Base-by-base conservation (phyloP, 108 stramenopile genomes). In the Mediolabrus comicus region DNA sequence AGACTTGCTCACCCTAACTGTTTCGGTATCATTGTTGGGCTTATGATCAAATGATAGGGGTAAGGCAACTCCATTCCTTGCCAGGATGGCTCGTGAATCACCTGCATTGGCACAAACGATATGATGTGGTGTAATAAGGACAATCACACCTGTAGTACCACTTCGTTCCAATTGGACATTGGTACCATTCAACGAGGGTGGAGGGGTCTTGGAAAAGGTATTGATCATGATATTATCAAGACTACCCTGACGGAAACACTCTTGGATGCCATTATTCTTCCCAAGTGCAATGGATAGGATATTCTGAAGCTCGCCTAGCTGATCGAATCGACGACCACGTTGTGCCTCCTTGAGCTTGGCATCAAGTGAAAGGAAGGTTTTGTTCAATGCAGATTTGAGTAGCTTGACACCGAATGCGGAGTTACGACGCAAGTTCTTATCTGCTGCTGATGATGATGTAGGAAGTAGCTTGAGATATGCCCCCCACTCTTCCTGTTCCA, bases 41-140 rank as follows among this genome's bases (percentile, higher is more conserved):
- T 99, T 99, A 77, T 99, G 98, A 84, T 99, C 98, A 70, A 92
- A 90, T 39, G 88, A 89, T 32, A 98, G 72, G 9, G 96, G 92
- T 14, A 92, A 27, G 12, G 68, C 80, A 7, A 19, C 32, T 30
- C 90, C 90, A 31, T 62, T 67, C 16, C 83, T 70, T 31, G 77
- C 74, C 11, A 92, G 80, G 53, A 97, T 75, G 53, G 95, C 92
- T 49, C 98, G 72, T 32, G 96, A 97, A 71, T 99, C 98, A 24
- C 98, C 98, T 11, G 96, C 93, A 80, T 99, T 99, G 62, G 95
- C 96, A 69, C 94, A 95, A 29, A 99, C 65, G 32, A 98, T 83
- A 35, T 95, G 92, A 16, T 82, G 73, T 0, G 97, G 97, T 16
- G 97, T 96, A 4, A 98, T 51, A 35, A 98, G 59, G 2, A 89